These are phyloP conservation scores for Entomortierella beljakovae DNA, from an alignment of 192 early-diverging fungal species.

Conservation along the genomic window DNA sequence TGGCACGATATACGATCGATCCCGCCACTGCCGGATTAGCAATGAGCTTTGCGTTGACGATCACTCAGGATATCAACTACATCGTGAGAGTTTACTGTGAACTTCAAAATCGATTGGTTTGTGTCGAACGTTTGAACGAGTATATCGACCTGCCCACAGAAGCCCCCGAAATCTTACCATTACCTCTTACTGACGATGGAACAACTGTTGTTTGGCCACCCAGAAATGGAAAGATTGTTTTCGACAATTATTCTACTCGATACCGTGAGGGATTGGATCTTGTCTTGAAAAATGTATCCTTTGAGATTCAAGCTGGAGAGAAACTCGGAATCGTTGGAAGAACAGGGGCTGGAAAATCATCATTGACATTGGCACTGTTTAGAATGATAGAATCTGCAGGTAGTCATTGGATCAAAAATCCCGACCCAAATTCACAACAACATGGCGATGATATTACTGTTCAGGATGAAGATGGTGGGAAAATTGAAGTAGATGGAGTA, in stretches of 20 bases:
- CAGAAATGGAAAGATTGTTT: conserved; percentile 74
- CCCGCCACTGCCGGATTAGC: conserved; percentile 61
- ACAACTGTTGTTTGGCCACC: conserved; percentile 77
- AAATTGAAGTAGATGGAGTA: conserved; percentile 67
- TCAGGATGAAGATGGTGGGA: conserved; percentile 56
- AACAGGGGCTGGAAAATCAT: conserved; percentile 64
- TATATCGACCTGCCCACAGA: conserved; percentile 85
- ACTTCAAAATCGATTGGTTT: conserved; percentile 82
- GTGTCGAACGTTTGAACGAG: conserved; percentile 86
- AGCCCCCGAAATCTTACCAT: conserved; percentile 75
- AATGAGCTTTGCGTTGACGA: conserved; percentile 73
- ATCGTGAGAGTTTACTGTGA: conserved; percentile 87
- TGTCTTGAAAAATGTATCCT: conserved; percentile 79
- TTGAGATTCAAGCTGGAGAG: conserved; percentile 49
- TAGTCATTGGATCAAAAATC: conserved; percentile 65
- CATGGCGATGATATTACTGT: conserved; percentile 35
- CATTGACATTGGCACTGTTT: conserved; percentile 63
- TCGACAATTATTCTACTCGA: conserved; percentile 78
- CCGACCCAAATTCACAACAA: conserved; percentile 76
- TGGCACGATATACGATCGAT: conserved; percentile 63
- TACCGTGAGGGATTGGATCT: conserved; percentile 86
- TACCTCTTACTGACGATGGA: neutral
- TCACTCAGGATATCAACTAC: conserved; percentile 87
- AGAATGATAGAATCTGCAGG: conserved; percentile 60
- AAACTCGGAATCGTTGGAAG: conserved; percentile 84